Percentiles rank a stretch among this genome's conserved stretches.
Evolutionary conservation across 2,329 filamentous ascomycete species (phyloP).

Genomic region (Mollisiaceae sp.): DNA sequence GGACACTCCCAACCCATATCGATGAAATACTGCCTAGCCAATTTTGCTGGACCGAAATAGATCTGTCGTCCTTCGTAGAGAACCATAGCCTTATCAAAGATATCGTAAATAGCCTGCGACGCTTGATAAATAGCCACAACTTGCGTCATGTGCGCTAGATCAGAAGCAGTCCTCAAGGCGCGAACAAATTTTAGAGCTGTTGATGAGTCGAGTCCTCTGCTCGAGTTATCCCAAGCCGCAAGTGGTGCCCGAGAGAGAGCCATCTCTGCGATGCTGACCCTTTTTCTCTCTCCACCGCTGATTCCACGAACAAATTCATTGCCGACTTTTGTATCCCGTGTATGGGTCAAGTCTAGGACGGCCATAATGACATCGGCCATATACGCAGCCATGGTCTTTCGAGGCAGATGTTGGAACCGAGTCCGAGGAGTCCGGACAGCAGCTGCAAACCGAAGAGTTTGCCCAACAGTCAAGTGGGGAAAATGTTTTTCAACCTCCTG

Average conservation of each 20-base stretch:
- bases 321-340: background rate
- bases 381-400: background rate
- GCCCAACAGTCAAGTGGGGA: conserved; percentile 73
- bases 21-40: background rate
- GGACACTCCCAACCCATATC: conserved; percentile 48
- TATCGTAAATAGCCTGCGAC: conserved; percentile 65
- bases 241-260: conserved; percentile 57
- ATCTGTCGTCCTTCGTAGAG: background rate
- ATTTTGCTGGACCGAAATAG: background rate
- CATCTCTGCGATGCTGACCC: background rate
- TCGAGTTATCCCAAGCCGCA: conserved; percentile 80
- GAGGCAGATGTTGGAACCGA: conserved; percentile 7
- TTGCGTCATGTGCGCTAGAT: conserved; percentile 57
- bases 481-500: conserved; percentile 77
- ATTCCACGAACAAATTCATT: background rate
- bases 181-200: conserved; percentile 77
- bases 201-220: conserved; percentile 73
- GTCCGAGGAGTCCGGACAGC: conserved; percentile 34
- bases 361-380: conserved; percentile 6
- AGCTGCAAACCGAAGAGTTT: conserved; percentile 74
- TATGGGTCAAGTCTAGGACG: background rate
- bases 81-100: background rate
- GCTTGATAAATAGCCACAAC: conserved; percentile 73
- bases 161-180: conserved; percentile 64
- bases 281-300: conserved; percentile 1